phyloP scores from a whole-genome alignment of 371 early-diverging fungal genomes.

The Globomyces sp. region DNA sequence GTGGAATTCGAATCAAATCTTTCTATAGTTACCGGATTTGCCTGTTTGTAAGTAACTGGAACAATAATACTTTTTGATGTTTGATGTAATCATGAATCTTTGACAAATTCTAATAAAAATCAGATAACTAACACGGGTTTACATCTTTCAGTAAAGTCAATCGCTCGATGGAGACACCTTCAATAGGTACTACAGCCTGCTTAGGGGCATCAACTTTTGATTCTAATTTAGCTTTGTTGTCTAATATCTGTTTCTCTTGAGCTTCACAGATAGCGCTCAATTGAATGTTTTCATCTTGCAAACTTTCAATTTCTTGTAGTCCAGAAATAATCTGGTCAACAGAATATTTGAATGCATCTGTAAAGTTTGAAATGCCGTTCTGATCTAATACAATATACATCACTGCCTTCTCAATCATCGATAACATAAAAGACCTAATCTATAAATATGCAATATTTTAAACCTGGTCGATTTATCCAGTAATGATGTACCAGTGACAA shows the following conservation, averaged over 20 bases:
- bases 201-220: background rate
- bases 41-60: background rate
- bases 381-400: conserved; percentile 40
- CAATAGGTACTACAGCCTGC: background rate
- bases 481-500: conserved; percentile 33
- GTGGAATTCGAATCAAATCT: background rate
- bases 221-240: background rate
- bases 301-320: conserved; percentile 11
- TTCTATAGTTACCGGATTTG: background rate
- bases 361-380: conserved; percentile 34
- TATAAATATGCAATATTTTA: too few relatives aligned
- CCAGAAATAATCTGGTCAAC: conserved; percentile 32
- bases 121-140: background rate
- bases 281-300: conserved; percentile 9
- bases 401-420: conserved; percentile 32
- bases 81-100: background rate
- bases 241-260: conserved; percentile 1
- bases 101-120: background rate
- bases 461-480: conserved; percentile 19
- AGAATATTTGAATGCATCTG: conserved; percentile 31
- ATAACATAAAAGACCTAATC: conserved; percentile 24
- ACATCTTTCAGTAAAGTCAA: background rate
- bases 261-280: background rate
- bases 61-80: background rate
- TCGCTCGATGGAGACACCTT: background rate